phyloP scores from a whole-genome alignment of 805 yeast genomes.

The Metschnikowia anglica region DNA sequence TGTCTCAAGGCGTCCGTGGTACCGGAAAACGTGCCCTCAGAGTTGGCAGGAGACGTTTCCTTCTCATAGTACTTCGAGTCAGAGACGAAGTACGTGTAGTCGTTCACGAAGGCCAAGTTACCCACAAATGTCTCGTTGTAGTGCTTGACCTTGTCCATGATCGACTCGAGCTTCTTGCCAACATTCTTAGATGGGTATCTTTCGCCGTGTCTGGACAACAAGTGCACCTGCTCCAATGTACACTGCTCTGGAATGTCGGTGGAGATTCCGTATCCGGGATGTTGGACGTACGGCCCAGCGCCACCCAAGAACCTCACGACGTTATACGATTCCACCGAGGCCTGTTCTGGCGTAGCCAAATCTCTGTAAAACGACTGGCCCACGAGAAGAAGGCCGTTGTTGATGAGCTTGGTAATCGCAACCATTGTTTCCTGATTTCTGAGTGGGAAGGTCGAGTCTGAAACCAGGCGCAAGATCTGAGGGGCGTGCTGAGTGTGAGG shows the following conservation, averaged over 20 bases:
- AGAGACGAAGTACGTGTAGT: conserved; percentile 50
- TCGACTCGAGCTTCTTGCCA: conserved; percentile 30
- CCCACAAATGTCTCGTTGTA: conserved; percentile 41
- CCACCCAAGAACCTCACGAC: conserved; percentile 54
- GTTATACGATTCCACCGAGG: conserved; percentile 45
- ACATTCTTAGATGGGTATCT: conserved; percentile 50
- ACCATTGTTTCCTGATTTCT: conserved; percentile 26
- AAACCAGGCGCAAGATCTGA: no score
- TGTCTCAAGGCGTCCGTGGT: conserved; percentile 46
- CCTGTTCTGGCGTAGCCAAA: conserved; percentile 42
- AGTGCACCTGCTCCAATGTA: conserved; percentile 62
- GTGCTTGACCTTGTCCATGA: conserved; percentile 26
- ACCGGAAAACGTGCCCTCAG: conserved; percentile 51
- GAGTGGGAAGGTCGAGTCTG: not conserved
- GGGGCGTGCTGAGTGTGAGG: no score
- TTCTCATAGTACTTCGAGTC: conserved; percentile 42
- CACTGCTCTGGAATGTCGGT: conserved; percentile 51
- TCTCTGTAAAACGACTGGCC: conserved; percentile 28
- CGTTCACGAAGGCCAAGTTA: conserved; percentile 52
- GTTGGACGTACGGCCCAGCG: conserved; percentile 54
- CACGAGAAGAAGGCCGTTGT: conserved; percentile 31
- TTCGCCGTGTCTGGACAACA: conserved; percentile 78
- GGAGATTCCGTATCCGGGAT: conserved; percentile 53
- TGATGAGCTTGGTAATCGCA: conserved; percentile 27
- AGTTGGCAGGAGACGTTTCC: conserved; percentile 49